Evolutionary conservation across 2,329 filamentous ascomycete species (phyloP).

Genomic region (Claviceps capensis): DNA sequence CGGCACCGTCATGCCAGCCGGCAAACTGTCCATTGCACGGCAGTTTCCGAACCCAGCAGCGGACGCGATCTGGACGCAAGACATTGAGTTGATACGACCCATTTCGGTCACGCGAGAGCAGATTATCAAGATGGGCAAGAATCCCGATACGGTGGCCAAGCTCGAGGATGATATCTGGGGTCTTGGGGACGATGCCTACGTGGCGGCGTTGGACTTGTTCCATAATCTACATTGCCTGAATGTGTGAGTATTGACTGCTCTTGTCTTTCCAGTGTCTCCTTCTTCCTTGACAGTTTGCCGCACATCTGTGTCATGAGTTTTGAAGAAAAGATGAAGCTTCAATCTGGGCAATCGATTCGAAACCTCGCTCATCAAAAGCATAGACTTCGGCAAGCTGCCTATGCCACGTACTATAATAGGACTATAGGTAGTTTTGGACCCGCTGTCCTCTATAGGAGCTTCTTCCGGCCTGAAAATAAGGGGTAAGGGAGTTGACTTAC

Average conservation of each 20-base stretch:
- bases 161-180: constrained; percentile 1
- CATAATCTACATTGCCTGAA: neutral
- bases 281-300: neutral
- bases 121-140: constrained; percentile 1
- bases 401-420: neutral
- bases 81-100: neutral
- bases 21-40: neutral
- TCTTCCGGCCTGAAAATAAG: too few species aligned
- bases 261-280: neutral
- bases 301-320: too few species aligned
- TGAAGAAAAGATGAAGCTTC: too few species aligned
- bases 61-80: neutral
- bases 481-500: too few species aligned
- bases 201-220: neutral
- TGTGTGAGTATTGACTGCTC: neutral
- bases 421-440: neutral
- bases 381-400: neutral
- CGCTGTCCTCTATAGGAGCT: too few species aligned
- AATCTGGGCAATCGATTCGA: too few species aligned
- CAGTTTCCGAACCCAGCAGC: neutral
- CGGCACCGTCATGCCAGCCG: neutral
- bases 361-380: too few species aligned
- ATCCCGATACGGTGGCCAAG: constrained; percentile 3
- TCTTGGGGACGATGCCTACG: constrained; percentile 1
- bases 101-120: neutral